Conservation (phyloP, 768 basidiomycete genomes). For the Phylloporus sp. region DNA sequence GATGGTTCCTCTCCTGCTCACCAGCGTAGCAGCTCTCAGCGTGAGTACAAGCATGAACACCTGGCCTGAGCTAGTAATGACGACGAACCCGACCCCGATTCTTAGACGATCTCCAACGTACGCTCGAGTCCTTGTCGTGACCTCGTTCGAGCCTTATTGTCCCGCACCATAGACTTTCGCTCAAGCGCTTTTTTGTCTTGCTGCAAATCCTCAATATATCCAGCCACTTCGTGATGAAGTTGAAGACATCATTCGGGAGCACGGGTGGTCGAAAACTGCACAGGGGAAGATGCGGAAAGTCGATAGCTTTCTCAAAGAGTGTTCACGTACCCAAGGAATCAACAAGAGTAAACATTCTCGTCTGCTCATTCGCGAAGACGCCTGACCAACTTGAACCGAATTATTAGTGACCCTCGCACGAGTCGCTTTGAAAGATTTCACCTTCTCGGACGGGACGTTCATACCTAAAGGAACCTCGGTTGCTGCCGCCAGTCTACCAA, state of each 20-base stretch:
- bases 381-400: too few relatives aligned
- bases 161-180: constrained; percentile 24
- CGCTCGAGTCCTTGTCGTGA: background rate
- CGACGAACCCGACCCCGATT: too few relatives aligned
- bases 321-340: constrained; percentile 29
- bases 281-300: constrained; percentile 31
- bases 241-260: constrained; percentile 22
- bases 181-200: constrained; percentile 33
- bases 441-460: constrained; percentile 37
- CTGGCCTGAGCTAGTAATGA: too few relatives aligned
- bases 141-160: too few relatives aligned
- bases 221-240: constrained; percentile 36
- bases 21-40: constrained; percentile 20
- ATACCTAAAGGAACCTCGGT: constrained; percentile 32
- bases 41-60: constrained; percentile 7
- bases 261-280: constrained; percentile 26
- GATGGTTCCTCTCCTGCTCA: constrained; percentile 19
- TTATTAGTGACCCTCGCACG: constrained; percentile 32
- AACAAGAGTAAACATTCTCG: constrained; percentile 15
- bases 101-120: background rate
- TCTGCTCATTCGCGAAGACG: too few relatives aligned
- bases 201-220: constrained; percentile 31
- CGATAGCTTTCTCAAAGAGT: constrained; percentile 39
- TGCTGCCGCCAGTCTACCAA: constrained; percentile 13
- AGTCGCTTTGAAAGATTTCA: constrained; percentile 29